phyloP scores from a whole-genome alignment of 768 basidiomycete genomes.

The Leccinum barrowsii region DNA sequence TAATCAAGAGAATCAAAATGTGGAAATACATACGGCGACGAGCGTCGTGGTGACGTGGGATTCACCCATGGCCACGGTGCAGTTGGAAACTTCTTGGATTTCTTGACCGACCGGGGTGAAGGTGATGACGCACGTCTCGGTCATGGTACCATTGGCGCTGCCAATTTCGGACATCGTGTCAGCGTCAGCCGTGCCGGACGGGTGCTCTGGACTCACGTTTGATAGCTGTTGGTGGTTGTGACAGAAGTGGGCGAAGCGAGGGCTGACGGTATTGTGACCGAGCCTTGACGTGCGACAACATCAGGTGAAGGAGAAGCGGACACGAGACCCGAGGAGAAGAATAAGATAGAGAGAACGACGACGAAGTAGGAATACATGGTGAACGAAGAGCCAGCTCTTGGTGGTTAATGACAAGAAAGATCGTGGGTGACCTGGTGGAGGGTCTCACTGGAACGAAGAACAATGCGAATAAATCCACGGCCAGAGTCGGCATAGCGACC shows the following conservation, averaged over 20 bases:
- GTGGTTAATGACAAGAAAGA: neutral
- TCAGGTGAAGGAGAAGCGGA: constrained; percentile 25
- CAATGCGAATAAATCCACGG: neutral
- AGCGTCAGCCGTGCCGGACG: neutral
- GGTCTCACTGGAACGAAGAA: constrained; percentile 7
- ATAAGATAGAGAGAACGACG: constrained; percentile 23
- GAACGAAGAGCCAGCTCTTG: constrained; percentile 41
- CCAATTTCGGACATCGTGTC: neutral
- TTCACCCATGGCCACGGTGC: constrained; percentile 38
- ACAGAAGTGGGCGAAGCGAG: constrained; percentile 34
- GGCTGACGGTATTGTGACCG: constrained; percentile 18
- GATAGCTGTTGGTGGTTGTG: constrained; percentile 32
- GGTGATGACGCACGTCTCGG: constrained; percentile 56
- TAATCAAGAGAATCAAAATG: neutral
- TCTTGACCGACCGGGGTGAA: constrained; percentile 53
- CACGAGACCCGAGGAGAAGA: constrained; percentile 22
- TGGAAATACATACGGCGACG: neutral
- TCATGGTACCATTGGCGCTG: constrained; percentile 49
- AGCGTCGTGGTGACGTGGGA: constrained; percentile 11
- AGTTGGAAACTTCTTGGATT: constrained; percentile 51
- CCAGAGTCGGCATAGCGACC: constrained; percentile 20
- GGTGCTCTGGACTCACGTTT: constrained; percentile 36
- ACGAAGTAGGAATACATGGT: constrained; percentile 23
- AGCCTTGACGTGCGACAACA: constrained; percentile 20
- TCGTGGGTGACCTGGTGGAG: neutral